Conservation (phyloP, 1,139 yeast genomes). For the Yamadazyma aaseri region DNA sequence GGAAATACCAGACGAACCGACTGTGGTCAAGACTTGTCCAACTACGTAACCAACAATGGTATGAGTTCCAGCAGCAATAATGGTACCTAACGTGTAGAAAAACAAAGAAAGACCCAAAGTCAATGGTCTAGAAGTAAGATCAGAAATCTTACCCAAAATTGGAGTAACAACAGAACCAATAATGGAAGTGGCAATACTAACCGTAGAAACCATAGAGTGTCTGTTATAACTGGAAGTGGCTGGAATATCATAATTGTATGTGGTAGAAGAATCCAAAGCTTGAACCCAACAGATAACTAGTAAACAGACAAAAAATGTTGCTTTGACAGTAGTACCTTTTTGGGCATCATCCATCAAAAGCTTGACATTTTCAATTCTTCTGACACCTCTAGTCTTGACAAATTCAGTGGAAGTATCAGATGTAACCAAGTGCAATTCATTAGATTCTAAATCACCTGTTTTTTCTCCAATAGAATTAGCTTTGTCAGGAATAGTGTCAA, state of each 20-base stretch:
- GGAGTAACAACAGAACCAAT: conserved; percentile 27
- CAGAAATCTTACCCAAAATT: conserved; percentile 30
- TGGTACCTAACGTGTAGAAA: conserved; percentile 26
- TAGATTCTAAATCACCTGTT: conserved; percentile 1
- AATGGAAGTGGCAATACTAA: conserved; percentile 24
- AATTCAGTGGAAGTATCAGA: conserved; percentile 7
- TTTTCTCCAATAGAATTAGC: neutral
- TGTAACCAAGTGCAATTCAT: conserved; percentile 7
- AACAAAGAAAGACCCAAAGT: conserved; percentile 20
- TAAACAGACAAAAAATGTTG: conserved; percentile 18
- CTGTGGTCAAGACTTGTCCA: conserved; percentile 28
- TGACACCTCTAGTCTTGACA: conserved; percentile 24
- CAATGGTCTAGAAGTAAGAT: conserved; percentile 28
- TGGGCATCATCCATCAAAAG: conserved; percentile 17
- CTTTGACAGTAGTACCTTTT: conserved; percentile 9
- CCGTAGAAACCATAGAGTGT: conserved; percentile 32
- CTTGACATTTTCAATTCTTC: conserved; percentile 26
- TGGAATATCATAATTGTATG: conserved; percentile 25
- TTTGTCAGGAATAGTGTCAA: neutral
- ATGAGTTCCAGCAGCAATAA: conserved; percentile 25
- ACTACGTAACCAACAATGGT: conserved; percentile 28
- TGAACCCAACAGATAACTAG: conserved; percentile 36
- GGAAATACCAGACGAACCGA: conserved; percentile 25
- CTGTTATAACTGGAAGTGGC: conserved; percentile 32
- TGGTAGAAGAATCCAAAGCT: conserved; percentile 36